phyloP scores from a whole-genome alignment of 2,329 filamentous ascomycete species.

The Pseudocercospora eumusae region DNA sequence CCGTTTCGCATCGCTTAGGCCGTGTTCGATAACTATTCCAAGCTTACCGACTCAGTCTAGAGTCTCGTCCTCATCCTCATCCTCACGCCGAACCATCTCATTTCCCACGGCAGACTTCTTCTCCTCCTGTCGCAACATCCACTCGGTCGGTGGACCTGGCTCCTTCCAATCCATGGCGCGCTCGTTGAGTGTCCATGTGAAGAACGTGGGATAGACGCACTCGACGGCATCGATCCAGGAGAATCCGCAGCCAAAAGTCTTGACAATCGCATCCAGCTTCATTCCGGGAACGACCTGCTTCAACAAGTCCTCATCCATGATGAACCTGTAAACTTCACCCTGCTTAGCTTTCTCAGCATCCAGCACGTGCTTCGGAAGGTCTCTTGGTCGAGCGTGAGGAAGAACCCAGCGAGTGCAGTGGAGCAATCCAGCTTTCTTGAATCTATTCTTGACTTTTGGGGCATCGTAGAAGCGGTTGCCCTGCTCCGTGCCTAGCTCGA shows the following conservation, averaged over 20 bases:
- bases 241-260: conserved; percentile 36
- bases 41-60: neutral
- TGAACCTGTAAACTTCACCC: conserved; percentile 58
- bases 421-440: conserved; percentile 56
- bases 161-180: conserved; percentile 38
- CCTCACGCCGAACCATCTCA: neutral
- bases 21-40: neutral
- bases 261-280: conserved; percentile 46
- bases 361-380: conserved; percentile 29
- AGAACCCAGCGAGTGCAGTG: conserved; percentile 54
- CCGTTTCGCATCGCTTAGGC: neutral
- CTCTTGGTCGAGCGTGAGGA: conserved; percentile 38
- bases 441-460: conserved; percentile 42
- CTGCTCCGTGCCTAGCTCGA: conserved; percentile 52
- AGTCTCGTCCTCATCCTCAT: neutral
- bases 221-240: conserved; percentile 44
- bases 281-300: conserved; percentile 61
- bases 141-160: conserved; percentile 33
- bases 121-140: conserved; percentile 30
- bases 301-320: conserved; percentile 66
- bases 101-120: conserved; percentile 8
- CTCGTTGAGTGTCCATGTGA: conserved; percentile 49
- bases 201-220: conserved; percentile 48
- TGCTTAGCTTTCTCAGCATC: conserved; percentile 41
- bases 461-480: conserved; percentile 52